phyloP scores from a whole-genome alignment of 192 early-diverging fungal genomes.

The Entrophospora sp. region DNA sequence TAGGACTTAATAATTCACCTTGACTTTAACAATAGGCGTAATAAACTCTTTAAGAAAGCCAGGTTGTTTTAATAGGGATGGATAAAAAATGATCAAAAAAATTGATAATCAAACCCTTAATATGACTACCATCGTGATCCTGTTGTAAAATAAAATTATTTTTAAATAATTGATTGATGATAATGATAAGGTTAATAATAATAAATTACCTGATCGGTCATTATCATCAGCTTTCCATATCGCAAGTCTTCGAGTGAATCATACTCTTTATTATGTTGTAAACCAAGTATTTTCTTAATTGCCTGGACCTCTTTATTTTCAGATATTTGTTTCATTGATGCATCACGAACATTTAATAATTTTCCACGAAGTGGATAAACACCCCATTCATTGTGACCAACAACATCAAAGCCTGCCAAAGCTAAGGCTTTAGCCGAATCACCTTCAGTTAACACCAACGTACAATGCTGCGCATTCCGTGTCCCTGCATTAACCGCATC shows the following conservation, averaged over 20 bases:
- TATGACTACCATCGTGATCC: constrained; percentile 94
- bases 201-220: constrained; percentile 99
- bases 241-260: constrained; percentile 62
- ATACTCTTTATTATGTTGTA: constrained; percentile 81
- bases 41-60: constrained; percentile 94
- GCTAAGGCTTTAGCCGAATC: constrained; percentile 92
- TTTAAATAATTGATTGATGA: too few relatives aligned
- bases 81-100: constrained; percentile 92
- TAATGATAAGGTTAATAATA: too few relatives aligned
- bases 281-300: constrained; percentile 90
- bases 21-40: constrained; percentile 68
- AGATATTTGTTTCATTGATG: constrained; percentile 53
- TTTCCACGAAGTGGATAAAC: constrained; percentile 97
- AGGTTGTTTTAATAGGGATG: constrained; percentile 78
- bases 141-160: too few relatives aligned
- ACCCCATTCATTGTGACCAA: constrained; percentile 84
- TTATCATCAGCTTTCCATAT: constrained; percentile 95
- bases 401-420: constrained; percentile 76
- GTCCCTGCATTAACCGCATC: constrained; percentile 92
- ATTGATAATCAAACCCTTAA: constrained; percentile 96
- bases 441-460: constrained; percentile 94
- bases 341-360: constrained; percentile 92
- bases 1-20: too few relatives aligned
- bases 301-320: constrained; percentile 78
- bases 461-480: constrained; percentile 63